Evolutionary conservation across 2,329 filamentous ascomycete genomes (phyloP).

Genomic region (Knoxdaviesia capensis): DNA sequence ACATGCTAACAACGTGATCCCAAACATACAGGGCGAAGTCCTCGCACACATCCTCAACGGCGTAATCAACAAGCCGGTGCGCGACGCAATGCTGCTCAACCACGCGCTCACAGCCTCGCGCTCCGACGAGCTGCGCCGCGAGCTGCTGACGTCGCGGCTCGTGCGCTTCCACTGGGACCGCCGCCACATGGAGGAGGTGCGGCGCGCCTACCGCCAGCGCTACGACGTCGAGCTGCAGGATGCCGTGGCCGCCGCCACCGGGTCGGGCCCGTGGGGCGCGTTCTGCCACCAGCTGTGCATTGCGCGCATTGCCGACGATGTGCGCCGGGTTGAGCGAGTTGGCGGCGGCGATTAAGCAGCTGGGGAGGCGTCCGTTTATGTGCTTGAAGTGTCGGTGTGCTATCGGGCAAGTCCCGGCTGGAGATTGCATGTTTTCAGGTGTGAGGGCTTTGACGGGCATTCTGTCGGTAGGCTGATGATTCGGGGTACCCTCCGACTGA

Average conservation of each 20-base stretch:
- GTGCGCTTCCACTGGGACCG: slow-evolving; percentile 89
- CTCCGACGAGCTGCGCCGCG: slow-evolving; percentile 54
- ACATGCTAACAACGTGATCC: slow-evolving; percentile 1
- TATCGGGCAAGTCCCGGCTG: too few relatives aligned
- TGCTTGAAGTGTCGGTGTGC: too few relatives aligned
- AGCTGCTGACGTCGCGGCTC: slow-evolving; percentile 71
- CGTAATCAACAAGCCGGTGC: slow-evolving; percentile 84
- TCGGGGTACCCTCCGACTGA: too few relatives aligned
- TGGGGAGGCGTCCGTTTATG: too few relatives aligned
- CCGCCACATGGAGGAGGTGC: slow-evolving; percentile 59
- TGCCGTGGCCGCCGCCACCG: slow-evolving; percentile 55
- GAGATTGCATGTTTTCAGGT: too few relatives aligned
- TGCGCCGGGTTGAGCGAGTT: slow-evolving; percentile 27
- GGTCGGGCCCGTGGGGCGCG: slow-evolving; percentile 50
- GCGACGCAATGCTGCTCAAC: slow-evolving; percentile 76
- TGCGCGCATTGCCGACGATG: slow-evolving; percentile 36
- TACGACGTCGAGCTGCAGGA: slow-evolving; percentile 59
- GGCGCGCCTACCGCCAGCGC: slow-evolving; percentile 58
- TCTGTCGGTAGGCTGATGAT: too few relatives aligned
- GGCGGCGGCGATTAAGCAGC: too few relatives aligned
- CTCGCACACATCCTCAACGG: slow-evolving; percentile 92
- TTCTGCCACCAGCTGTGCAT: slow-evolving; percentile 57
- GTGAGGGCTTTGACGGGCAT: too few relatives aligned
- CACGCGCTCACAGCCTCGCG: slow-evolving; percentile 66
- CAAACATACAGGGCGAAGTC: slow-evolving; percentile 54